Evolutionary conservation across 257 asterid genomes (phyloP), one percentile per base, ranked within the genome.

Genomic region (Echites panduratus): DNA sequence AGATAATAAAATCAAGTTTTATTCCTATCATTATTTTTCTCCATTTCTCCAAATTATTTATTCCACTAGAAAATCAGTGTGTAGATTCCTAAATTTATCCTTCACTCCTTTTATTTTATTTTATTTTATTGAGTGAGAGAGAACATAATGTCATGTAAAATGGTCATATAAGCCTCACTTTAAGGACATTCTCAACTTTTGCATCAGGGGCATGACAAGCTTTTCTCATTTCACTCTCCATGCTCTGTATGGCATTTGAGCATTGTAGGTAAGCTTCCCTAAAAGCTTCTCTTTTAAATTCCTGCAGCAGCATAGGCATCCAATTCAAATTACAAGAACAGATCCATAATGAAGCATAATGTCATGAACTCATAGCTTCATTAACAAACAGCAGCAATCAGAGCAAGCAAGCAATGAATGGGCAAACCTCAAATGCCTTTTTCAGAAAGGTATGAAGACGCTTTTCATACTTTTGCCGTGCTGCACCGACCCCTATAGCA

Each of bases 401-500:
- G 49, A 67, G n/a, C 62, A 70, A 43, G 68, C 65, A 44, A 68
- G 50, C 61, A 70, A 35, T 43, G 57, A 54, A 52, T 71, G 75
- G 48, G 53, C 40, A 64, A 74, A 95, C 99, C 98, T 95, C 99
- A 79, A 95, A 95, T 40, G 99, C 96, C 85, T 89, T 95, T 63
- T 80, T 95, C 73, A 85, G 41, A 79, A 92, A 95, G 69, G 77
- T 83, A 77, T 87, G 96, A 70, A 92, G 88, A 43, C 96, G 92
- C 72, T 86, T 89, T 81, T 95, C 99, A 85, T 90, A 89, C 82
- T 92, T 95, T 63, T 84, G 93, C 78, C 99, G 84, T 59, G 82
- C 79, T 73, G 80, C 74, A 81, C 99, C 99, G 80, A 88, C 77
- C 66, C 99, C 99, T 32, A 95, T 98, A 79, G 97, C 99, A 75